Evolutionary conservation across 495 filamentous ascomycete genomes (phyloP), one percentile per base, ranked within the genome.

Genomic region (Neurospora terricola): DNA sequence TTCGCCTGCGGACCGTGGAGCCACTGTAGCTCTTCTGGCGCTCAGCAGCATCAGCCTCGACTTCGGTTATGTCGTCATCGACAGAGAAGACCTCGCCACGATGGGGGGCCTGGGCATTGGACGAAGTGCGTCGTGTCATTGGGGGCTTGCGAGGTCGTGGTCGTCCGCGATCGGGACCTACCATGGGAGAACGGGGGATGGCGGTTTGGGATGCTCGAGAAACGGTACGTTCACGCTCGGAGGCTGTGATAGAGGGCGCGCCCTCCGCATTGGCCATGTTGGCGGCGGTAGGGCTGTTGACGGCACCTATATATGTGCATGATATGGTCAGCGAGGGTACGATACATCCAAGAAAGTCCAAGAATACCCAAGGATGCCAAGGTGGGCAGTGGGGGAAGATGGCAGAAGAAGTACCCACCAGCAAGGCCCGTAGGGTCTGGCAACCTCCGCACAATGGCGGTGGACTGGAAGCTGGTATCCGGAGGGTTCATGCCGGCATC

Each of bases 51-150:
- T 90, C 90, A 38, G 81, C 85, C 78, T 96, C 92, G 36, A 97
- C 90, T 81, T 99, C 96, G 68, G 88, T 86, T 30, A 91, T 87
- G 80, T 92, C 94, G 81, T 99, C 96, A 77, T 99, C 96, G 27
- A 93, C 94, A 10, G 94, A 97, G 81, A 98, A 99, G 74, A 93
- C 89, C 79, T 93, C 93, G 16, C 94, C 92, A 74, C 91, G 90
- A 75, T 94, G 89, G 21, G 93, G 94, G 18, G 87, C 86, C 73
- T 89, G 86, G 10, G 90, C 86, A 76, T 90, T 91, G n/a, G 91
- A 91, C 38, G 93, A 93, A 74, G 89, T 85, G 69, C 92, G 88
- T 70, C 92, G 91, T 59, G 88, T 78, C 81, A 94, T 87, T 30
- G 86, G 78, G 14, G 92, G 93, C 78, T 93, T 94, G 77, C 89